Evolutionary conservation across 768 basidiomycete genomes (phyloP).

Genomic region (Russula brevipes): DNA sequence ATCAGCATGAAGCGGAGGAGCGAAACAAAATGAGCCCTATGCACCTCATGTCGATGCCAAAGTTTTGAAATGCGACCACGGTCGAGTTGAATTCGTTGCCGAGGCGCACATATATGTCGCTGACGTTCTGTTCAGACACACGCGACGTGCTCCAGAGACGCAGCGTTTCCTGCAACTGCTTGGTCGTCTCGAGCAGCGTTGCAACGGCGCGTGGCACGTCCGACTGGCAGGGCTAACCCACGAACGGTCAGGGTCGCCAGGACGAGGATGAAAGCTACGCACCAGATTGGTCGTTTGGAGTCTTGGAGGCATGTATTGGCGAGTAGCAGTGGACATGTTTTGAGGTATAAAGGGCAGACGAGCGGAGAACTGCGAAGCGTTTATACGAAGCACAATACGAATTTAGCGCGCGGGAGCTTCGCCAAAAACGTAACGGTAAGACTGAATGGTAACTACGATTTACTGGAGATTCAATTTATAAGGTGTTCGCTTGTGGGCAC

Average conservation of each 20-base stretch:
- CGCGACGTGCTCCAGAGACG: constrained; percentile 59
- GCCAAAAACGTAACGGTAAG: constrained; percentile 10
- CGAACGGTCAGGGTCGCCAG: not conserved
- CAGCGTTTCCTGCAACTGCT: constrained; percentile 69
- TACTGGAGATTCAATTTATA: constrained; percentile 11
- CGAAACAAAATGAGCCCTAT: constrained; percentile 28
- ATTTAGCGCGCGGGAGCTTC: constrained; percentile 10
- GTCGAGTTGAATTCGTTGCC: constrained; percentile 86
- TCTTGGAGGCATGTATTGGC: constrained; percentile 19
- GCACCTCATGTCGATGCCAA: constrained; percentile 74
- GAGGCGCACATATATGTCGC: constrained; percentile 83
- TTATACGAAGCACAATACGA: constrained; percentile 11
- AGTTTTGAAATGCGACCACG: constrained; percentile 65
- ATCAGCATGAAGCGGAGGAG: not conserved
- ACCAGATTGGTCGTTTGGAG: constrained; percentile 23
- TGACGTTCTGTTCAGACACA: constrained; percentile 66
- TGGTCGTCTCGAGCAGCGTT: constrained; percentile 74
- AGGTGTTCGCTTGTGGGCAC: constrained; percentile 15
- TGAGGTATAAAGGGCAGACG: not conserved
- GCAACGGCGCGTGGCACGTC: constrained; percentile 61
- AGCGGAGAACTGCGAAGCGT: not conserved
- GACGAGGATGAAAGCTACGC: not conserved
- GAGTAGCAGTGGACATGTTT: constrained; percentile 19
- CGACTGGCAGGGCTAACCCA: constrained; percentile 13
- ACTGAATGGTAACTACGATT: constrained; percentile 2